These are phyloP conservation scores for Pseudogymnoascus pannorum DNA, from an alignment of 2,329 filamentous ascomycete species.

Conservation along the genomic window DNA sequence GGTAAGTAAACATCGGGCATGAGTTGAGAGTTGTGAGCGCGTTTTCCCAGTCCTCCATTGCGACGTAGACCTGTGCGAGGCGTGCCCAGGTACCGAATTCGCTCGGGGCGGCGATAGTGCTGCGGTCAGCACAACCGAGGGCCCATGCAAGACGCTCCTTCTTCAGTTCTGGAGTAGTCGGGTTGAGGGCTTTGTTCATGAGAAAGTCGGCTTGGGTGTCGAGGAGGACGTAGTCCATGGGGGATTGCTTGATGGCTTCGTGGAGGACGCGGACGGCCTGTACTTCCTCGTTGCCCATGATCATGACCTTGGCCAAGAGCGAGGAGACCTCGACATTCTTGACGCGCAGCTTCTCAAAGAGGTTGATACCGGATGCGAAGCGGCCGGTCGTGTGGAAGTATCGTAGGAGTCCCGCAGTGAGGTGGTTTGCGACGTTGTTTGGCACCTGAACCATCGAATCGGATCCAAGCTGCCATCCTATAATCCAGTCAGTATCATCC, in stretches of 20 bases:
- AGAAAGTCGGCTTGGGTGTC: constrained; percentile 92
- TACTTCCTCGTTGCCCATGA: constrained; percentile 97
- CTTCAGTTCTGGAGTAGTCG: constrained; percentile 46
- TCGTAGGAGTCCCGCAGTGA: constrained; percentile 85
- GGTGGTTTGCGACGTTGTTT: constrained; percentile 91
- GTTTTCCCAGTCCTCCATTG: constrained; percentile 93
- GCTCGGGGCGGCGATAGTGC: constrained; percentile 89
- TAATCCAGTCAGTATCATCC: constrained; percentile 15
- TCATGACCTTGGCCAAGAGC: constrained; percentile 79
- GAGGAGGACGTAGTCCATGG: constrained; percentile 96
- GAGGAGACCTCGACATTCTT: constrained; percentile 93
- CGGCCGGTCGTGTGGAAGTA: constrained; percentile 95
- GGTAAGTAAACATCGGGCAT: constrained; percentile 99
- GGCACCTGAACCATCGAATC: constrained; percentile 97
- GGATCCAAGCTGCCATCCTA: constrained; percentile 90
- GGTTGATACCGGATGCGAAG: constrained; percentile 90
- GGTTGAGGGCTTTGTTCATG: constrained; percentile 66
- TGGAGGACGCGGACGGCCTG: constrained; percentile 83
- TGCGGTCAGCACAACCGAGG: constrained; percentile 85
- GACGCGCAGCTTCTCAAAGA: constrained; percentile 90
- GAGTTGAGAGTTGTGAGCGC: constrained; percentile 93
- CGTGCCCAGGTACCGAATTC: constrained; percentile 97
- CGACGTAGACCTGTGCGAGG: constrained; percentile 86
- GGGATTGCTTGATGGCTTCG: constrained; percentile 79
- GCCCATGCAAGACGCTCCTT: constrained; percentile 74